Conservation (phyloP, 2,329 filamentous ascomycete species). For the Ophiostoma himal-ulmi region DNA sequence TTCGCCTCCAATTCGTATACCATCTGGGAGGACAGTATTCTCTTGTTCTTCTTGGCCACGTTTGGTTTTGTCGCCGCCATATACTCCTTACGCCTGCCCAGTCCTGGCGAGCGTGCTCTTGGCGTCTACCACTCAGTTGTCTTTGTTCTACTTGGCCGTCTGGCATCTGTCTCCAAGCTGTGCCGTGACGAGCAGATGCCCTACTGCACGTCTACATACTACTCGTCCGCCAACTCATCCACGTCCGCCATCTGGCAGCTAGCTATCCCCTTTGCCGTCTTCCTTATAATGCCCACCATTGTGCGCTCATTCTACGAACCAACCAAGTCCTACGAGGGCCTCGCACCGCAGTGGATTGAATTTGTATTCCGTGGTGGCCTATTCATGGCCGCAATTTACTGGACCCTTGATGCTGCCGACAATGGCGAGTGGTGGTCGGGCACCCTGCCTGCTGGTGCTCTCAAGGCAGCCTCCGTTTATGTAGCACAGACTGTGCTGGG, state of each 20-base stretch:
- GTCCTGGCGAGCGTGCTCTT: slow-evolving; percentile 61
- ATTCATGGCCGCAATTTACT: slow-evolving; percentile 71
- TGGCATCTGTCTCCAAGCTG: slow-evolving; percentile 82
- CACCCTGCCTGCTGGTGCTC: slow-evolving; percentile 47
- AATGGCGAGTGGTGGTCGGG: slow-evolving; percentile 71
- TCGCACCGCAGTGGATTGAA: slow-evolving; percentile 78
- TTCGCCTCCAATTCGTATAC: slow-evolving; percentile 98
- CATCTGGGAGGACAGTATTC: slow-evolving; percentile 95
- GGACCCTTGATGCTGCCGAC: slow-evolving; percentile 83
- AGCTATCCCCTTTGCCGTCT: slow-evolving; percentile 67
- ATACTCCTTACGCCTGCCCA: slow-evolving; percentile 67
- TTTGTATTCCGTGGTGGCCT: slow-evolving; percentile 72
- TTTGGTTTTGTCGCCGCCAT: slow-evolving; percentile 73
- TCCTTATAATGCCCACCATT: slow-evolving; percentile 64
- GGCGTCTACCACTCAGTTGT: slow-evolving; percentile 79
- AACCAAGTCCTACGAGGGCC: slow-evolving; percentile 82
- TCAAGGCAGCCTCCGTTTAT: slow-evolving; percentile 71
- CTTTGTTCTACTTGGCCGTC: slow-evolving; percentile 71
- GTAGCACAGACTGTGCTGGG: slow-evolving; percentile 76
- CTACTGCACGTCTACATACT: slow-evolving; percentile 91
- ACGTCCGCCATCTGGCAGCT: slow-evolving; percentile 91
- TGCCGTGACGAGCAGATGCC: slow-evolving; percentile 99
- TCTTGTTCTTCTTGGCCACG: slow-evolving; percentile 83
- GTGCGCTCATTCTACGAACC: slow-evolving; percentile 73
- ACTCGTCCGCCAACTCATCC: slow-evolving; percentile 83